Evolutionary conservation across 768 basidiomycete species (phyloP), one percentile per base, ranked within the genome.

Genomic region (Tephrocybe sp.): DNA sequence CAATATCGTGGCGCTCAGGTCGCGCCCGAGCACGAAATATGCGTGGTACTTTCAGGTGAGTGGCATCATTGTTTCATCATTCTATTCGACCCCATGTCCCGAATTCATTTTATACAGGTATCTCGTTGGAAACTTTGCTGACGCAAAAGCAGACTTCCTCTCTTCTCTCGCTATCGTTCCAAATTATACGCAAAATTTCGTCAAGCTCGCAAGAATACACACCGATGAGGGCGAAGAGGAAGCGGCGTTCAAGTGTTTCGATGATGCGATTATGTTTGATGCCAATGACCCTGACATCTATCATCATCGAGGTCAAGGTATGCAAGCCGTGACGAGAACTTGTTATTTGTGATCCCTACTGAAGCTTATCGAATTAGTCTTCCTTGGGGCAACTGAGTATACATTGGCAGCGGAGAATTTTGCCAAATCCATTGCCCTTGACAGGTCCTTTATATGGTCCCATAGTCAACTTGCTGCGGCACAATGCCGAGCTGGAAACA

Each of bases 401-500:
- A 72, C 73, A 3, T 78, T 87, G 39, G 97, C 97, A 0, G 88
- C 93, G 15, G 81, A 84, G 59, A 90, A 98, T 71, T 99, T 98
- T 76, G 83, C 80, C 20, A 86, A 90, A 66, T 95, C 93, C 15
- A 89, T 86, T n/a, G 76, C 82, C 50, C 77, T 98, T 32, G 97
- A 99, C 62, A 76, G 85, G 47, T 62, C 74, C 26, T 98, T 98
- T 63, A 92, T 98, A 55, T 98, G 97, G 76, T 90, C 87, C 54
- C 96, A 98, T 61, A 95, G 98, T 55, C 95, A 98, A 65, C 80
- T 93, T 47, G 96, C 95, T 1, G 93, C 98, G 21, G 97, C 96
- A 30, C 89, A 93, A 67, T 98, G 97, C 82, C 96, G 96, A 76
- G 66, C 81, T 51, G 88, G 83, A 21, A 80, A 90, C 56, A 62